Evolutionary conservation across 345 rosid species (phyloP).

Genomic region (Syzygium jambos): DNA sequence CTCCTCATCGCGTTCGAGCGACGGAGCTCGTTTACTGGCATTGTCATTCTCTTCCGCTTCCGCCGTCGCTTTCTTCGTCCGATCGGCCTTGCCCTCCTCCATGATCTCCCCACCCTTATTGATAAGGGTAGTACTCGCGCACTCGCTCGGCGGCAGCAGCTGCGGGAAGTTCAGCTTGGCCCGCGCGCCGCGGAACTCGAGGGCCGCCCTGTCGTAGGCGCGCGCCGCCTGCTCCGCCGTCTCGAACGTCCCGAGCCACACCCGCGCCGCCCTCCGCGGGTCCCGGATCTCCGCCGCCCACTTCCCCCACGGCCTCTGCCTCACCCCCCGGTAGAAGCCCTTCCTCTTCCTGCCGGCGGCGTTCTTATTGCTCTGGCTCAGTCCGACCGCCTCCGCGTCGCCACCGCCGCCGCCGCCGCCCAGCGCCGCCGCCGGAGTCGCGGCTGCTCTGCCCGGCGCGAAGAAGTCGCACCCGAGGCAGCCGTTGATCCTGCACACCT

Average conservation of each 20-base stretch:
- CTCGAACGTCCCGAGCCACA: slow-evolving; percentile 5
- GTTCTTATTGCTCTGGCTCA: background rate
- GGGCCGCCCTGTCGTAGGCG: background rate
- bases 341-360: background rate
- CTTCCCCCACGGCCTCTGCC: slow-evolving; percentile 5
- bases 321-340: background rate
- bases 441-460: background rate
- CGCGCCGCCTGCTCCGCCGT: slow-evolving; percentile 4
- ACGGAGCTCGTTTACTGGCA: background rate
- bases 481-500: background rate
- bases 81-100: background rate
- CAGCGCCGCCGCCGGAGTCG: no score
- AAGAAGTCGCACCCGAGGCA: background rate
- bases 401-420: background rate
- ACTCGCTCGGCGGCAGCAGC: background rate
- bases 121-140: background rate
- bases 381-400: background rate
- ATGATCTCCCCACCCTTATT: background rate
- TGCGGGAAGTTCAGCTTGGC: slow-evolving; percentile 1
- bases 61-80: background rate
- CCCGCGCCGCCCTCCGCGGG: background rate
- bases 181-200: background rate
- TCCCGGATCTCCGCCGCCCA: slow-evolving; percentile 3
- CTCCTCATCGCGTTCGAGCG: rapidly evolving
- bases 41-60: background rate